Evolutionary conservation across 805 yeast genomes (phyloP), one percentile per base, ranked within the genome.

Genomic region (Sporopachydermia quercuum): DNA sequence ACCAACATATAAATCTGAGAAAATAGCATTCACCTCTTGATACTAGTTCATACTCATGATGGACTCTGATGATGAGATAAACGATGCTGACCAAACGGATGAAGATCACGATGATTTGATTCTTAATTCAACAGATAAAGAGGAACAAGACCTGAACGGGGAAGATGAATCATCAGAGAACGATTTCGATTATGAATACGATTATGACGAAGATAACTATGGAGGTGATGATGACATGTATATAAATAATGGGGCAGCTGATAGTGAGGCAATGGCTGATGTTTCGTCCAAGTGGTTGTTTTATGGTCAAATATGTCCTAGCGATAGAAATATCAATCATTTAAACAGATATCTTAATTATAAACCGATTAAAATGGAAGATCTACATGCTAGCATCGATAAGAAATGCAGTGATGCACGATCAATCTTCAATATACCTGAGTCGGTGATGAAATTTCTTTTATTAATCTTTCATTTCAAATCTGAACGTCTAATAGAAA

Each of bases 401-500:
- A 23, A 23, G 30, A 23, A 8, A n/a, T 23, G 30, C 30, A 23
- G 30, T 23, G n/a, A 23, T 23, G 30, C 30, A 8, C 30, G 8
- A 8, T 8, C 30, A 23, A 23, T 23, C 30, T 23, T 23, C n/a
- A n/a, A n/a, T 23, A 23, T 23, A 23, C 30, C 30, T 23, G 30
- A 23, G 13, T 8, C 30, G 8, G 30, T 23, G n/a, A 23, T 23
- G 30, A 23, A n/a, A 23, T 23, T 8, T 23, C 30, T 23, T 23
- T n/a, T 23, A 8, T 23, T 23, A n/a, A 23, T 8, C 13, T 23
- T 23, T 23, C 30, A n/a, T 8, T 23, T 23, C 30, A 76, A 75
- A 47, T 67, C 68, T 30, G 78, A 75, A 42, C 60, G 62, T 40
- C 51, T 77, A 38, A 52, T 76, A 43, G 84, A 78, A 40, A 63